Base-by-base conservation (phyloP, 2,329 filamentous ascomycete genomes). In the Alternaria gaisen region DNA sequence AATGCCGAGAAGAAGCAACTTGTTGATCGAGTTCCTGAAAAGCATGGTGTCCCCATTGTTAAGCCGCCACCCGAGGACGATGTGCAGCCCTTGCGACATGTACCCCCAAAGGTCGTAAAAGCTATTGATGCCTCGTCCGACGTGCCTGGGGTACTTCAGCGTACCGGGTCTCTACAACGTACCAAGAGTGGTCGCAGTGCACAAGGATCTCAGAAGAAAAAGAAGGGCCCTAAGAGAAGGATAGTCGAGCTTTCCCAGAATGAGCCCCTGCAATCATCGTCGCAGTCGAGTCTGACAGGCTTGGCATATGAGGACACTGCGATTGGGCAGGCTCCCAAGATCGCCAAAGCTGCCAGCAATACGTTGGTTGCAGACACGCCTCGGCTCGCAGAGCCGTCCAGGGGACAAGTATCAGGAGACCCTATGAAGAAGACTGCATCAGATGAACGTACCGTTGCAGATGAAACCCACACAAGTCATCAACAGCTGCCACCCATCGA, bases 1-100 rank as follows among this genome's bases (percentile, higher is more conserved):
- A 96, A 93, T 73, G 87, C 89, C 16, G 95, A 99, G 82, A 90
- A 89, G 75, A 93, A 93, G 72, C 90, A 91, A 67, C 84, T 99
- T 43, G 86, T 94, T 5, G 94, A 97, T 52, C 88, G 94, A 47
- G 91, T 85, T 11, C 90, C 91, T 2, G 89, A 96, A 69, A 88
- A 90, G 18, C 86, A 91, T 26, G 89, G 87, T 38, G 89, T 93
- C 9, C 93, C 93, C 0, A 89, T 97, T 16, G 86, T 97, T 59
- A 92, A 90, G 76, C 88, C 90, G 14, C 83, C 85, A 26, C 83
- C 85, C 4, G 85, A 88, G 14, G 89, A 92, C 68, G 82, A 84
- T 59, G 72, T 78, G 10, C 80, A 89, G 10, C 83, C 85, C 8
- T 83, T 90, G 3, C 85, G 91, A 2, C 61, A 68, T 57, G 68